phyloP scores from a whole-genome alignment of 2,329 filamentous ascomycete genomes.

The Scedosporium apiospermum region DNA sequence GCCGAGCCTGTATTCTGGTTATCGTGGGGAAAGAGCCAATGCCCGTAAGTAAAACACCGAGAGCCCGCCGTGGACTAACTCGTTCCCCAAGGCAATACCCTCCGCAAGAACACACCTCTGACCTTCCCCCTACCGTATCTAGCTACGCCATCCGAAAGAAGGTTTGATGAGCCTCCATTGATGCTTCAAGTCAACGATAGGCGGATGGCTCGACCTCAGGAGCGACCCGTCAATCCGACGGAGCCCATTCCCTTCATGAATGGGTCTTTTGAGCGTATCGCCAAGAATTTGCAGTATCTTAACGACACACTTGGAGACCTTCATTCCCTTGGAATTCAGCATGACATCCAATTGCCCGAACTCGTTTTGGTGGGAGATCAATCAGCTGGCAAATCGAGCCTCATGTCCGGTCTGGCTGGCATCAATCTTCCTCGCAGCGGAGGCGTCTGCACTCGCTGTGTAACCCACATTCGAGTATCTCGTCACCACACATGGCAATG shows the following conservation, averaged over 20 bases:
- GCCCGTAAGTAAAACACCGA: slow-evolving; percentile 4
- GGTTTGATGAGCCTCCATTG: slow-evolving; percentile 2
- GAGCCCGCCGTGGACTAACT: background rate
- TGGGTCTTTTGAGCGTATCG: slow-evolving; percentile 42
- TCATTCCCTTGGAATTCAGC: slow-evolving; percentile 62
- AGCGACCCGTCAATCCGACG: slow-evolving; percentile 17
- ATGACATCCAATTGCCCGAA: slow-evolving; percentile 63
- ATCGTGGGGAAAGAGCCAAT: background rate
- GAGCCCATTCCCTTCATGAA: slow-evolving; percentile 28
- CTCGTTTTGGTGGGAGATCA: slow-evolving; percentile 81
- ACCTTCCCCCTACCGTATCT: background rate
- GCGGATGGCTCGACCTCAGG: slow-evolving; percentile 13
- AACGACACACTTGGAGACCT: slow-evolving; percentile 60
- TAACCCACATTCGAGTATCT: slow-evolving; percentile 67
- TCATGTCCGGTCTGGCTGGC: slow-evolving; percentile 56
- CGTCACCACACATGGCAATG: slow-evolving; percentile 55
- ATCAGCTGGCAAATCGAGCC: slow-evolving; percentile 68
- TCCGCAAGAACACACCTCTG: background rate
- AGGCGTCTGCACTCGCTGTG: slow-evolving; percentile 71
- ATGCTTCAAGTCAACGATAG: slow-evolving; percentile 7
- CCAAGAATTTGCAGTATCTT: slow-evolving; percentile 52
- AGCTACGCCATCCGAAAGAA: slow-evolving; percentile 6
- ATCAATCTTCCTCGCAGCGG: slow-evolving; percentile 62
- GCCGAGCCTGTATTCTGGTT: background rate
- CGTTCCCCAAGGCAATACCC: background rate